These are phyloP conservation scores for Aspergillus avenaceus DNA, from an alignment of 495 filamentous ascomycete species.

Conservation along the genomic window DNA sequence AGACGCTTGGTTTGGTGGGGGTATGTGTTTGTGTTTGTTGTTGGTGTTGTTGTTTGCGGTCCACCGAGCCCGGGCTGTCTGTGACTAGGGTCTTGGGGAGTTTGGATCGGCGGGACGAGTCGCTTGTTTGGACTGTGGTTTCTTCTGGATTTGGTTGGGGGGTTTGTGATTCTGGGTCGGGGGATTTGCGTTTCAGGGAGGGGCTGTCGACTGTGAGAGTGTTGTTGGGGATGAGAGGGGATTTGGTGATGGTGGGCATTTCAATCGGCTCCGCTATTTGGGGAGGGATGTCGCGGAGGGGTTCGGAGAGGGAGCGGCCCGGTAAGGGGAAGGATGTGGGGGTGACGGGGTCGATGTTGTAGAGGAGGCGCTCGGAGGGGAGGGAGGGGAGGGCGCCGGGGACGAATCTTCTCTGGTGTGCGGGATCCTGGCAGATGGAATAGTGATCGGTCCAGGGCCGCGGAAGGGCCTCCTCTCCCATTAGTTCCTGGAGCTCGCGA, in stretches of 20 bases:
- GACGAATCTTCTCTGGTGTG: constrained; percentile 46
- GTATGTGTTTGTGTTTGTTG: too few relatives aligned
- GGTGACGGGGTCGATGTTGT: constrained; percentile 19
- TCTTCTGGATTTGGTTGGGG: constrained; percentile 18
- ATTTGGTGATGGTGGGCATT: constrained; percentile 6
- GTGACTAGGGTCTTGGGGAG: constrained; percentile 33
- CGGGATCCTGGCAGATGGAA: constrained; percentile 32
- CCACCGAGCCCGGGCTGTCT: constrained; percentile 40
- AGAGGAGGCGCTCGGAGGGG: constrained; percentile 55
- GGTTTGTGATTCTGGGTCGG: constrained; percentile 26
- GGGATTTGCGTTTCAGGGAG: constrained; percentile 41
- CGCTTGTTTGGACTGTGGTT: constrained; percentile 13
- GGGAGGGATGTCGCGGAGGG: too few relatives aligned
- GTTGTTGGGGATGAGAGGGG: constrained; percentile 18
- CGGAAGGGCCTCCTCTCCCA: constrained; percentile 37
- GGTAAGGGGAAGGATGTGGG: constrained; percentile 11
- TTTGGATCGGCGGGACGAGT: constrained; percentile 22
- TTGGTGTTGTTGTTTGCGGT: constrained; percentile 22
- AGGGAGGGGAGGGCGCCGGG: constrained; percentile 55
- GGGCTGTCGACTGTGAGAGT: constrained; percentile 31
- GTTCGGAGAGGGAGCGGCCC: constrained; percentile 12
- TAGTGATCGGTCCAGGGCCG: constrained; percentile 7
- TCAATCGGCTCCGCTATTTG: too few relatives aligned
- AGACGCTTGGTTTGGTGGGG: constrained; percentile 3
- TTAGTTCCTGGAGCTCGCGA: constrained; percentile 50